Base-by-base conservation (phyloP, 2,329 filamentous ascomycete genomes). In the Chrysoporthe puriensis region DNA sequence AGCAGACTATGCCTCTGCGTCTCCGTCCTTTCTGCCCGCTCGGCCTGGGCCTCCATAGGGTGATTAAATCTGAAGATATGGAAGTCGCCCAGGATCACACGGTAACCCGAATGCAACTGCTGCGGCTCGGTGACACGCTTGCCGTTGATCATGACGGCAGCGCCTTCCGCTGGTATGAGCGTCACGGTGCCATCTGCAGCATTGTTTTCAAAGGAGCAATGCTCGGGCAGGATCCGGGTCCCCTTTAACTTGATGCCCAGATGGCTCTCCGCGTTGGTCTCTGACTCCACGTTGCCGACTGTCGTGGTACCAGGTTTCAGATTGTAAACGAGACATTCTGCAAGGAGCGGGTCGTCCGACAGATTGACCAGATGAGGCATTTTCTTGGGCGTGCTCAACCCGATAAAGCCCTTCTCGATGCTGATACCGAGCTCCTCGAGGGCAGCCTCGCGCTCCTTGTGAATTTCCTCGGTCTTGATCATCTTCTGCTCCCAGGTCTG, bases 61-160 rank as follows among this genome's bases (percentile, higher is more conserved):
- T 99, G 94, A 74, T 98, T 99, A 83, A 99, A 99, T 66, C 96
- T 87, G 81, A 99, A 98, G 70, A 99, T 99, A 78, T 99, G 96
- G 74, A 99, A 99, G 78, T 99, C 96, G 52, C 96, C 96, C 11
- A 99, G 84, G 70, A 99, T 99, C 64, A 99, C 92, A 70, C 96
- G 91, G 77, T 94, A 97, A 6, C 96, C 96, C 74, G 94, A 97
- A 75, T 94, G 91, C 56, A 99, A 84, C 71, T 94, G 88, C 72
- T 91, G 94, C 1, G 94, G 90, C 74, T 94, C 94, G 64, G 94
- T 89, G 64, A 98, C 92, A 21, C 94, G 91, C 71, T 95, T 88
- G 67, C 96, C 96, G 74, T 99, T 99, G 63, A 99, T 93, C 96
- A 99, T 99, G 67, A 99, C 93, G 13, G 94, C 93, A 0, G 96